Conservation (phyloP, 2,329 filamentous ascomycete genomes). For the Tolypocladium cylindrosporum region DNA sequence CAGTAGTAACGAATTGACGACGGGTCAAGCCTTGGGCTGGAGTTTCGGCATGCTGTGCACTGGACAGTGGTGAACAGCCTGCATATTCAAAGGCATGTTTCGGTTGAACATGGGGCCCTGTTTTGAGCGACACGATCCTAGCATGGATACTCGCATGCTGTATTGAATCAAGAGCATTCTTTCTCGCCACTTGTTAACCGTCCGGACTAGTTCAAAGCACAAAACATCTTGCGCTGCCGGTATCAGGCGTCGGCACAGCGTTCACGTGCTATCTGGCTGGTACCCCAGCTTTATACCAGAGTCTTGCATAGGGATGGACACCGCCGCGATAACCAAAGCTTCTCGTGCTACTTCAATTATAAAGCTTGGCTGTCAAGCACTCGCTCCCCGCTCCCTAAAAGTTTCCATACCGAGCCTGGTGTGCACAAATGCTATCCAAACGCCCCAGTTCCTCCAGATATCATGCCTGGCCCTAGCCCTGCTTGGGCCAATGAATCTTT, state of each 20-base stretch:
- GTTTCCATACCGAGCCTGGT: neutral
- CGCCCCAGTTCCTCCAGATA: neutral
- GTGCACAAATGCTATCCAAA: neutral
- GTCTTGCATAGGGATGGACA: neutral
- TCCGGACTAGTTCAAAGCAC: no score
- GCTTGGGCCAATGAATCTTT: neutral
- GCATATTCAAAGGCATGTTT: neutral
- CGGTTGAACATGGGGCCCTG: neutral
- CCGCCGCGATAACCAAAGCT: neutral
- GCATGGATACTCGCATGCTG: neutral
- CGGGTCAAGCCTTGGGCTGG: neutral
- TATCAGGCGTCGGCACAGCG: neutral
- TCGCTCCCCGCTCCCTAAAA: neutral
- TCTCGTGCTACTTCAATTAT: neutral
- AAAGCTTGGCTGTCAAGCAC: neutral
- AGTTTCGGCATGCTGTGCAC: neutral
- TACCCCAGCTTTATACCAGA: neutral
- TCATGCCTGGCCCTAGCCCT: neutral
- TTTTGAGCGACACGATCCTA: neutral
- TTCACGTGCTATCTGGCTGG: neutral
- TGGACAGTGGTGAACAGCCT: neutral
- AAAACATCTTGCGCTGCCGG: neutral
- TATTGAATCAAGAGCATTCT: no score
- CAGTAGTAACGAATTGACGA: neutral
- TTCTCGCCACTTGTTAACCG: no score